Percentiles rank a stretch among this genome's conserved stretches.
phyloP scores from a whole-genome alignment of 371 early-diverging fungal genomes.

The Rhizopus arrhizus region DNA sequence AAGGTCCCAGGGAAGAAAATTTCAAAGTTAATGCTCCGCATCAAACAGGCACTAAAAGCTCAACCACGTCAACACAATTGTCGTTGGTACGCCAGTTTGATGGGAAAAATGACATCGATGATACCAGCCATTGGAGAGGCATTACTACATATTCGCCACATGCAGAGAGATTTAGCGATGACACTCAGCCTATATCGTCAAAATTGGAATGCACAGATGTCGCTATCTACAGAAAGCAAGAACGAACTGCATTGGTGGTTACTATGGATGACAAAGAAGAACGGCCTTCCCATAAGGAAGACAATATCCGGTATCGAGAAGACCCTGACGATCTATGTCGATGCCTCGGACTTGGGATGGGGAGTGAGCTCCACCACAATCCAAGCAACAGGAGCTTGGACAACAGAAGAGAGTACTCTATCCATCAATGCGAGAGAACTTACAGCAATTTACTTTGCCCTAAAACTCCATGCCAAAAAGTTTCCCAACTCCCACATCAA shows the following conservation, averaged over 20 bases:
- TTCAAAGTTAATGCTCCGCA: conserved; percentile 64
- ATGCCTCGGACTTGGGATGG: conserved; percentile 10
- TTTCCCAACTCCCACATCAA: background rate
- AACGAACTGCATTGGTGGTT: conserved; percentile 4
- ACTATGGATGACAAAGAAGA: background rate
- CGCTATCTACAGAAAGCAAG: background rate
- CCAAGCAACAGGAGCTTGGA: conserved; percentile 13
- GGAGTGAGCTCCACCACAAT: background rate
- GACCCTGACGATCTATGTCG: background rate
- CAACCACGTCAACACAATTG: too few species aligned
- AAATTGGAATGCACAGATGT: background rate
- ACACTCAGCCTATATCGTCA: background rate
- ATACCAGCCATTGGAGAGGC: too few species aligned
- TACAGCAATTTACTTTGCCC: too few species aligned
- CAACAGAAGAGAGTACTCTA: background rate
- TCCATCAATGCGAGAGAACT: conserved; percentile 27
- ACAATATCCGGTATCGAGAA: too few species aligned
- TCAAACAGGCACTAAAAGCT: background rate
- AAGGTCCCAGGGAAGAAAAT: conserved; percentile 90
- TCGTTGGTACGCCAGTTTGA: conserved; percentile 14
- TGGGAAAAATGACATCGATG: conserved; percentile 24
- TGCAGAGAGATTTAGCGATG: conserved; percentile 7
- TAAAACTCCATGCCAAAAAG: conserved; percentile 17
- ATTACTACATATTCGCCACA: too few species aligned
- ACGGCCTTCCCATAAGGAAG: background rate